Evolutionary conservation across 139 green algal genomes (phyloP).

Genomic region (Gonium pectorale): DNA sequence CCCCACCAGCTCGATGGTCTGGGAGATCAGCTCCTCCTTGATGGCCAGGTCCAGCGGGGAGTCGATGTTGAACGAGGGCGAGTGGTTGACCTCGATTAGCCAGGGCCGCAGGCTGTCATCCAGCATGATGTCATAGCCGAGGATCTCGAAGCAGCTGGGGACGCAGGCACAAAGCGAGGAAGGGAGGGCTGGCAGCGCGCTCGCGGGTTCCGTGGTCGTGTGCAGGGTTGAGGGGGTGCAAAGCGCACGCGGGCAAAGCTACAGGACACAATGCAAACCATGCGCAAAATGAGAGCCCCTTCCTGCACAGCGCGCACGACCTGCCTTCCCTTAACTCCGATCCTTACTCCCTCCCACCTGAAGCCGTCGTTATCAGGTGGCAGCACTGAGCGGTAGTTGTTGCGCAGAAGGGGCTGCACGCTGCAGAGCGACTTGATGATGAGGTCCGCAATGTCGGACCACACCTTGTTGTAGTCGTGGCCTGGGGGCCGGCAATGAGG

Average conservation of each 20-base stretch:
- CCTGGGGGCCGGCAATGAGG: too few relatives aligned
- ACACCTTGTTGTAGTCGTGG: slow-evolving; percentile 64
- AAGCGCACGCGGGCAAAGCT: too few relatives aligned
- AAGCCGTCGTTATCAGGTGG: slow-evolving; percentile 68
- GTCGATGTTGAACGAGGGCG: slow-evolving; percentile 81
- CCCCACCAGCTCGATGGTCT: slow-evolving; percentile 54
- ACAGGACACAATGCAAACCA: too few relatives aligned
- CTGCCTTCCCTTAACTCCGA: too few relatives aligned
- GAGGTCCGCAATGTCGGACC: slow-evolving; percentile 68
- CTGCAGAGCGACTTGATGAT: slow-evolving; percentile 76
- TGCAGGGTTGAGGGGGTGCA: too few relatives aligned
- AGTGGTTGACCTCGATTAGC: slow-evolving; percentile 92
- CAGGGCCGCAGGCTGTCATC: slow-evolving; percentile 78
- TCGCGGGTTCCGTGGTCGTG: too few relatives aligned
- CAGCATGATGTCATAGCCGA: slow-evolving; percentile 77
- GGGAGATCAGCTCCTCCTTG: slow-evolving; percentile 66
- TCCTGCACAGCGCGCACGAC: too few relatives aligned
- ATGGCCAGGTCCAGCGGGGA: slow-evolving; percentile 73
- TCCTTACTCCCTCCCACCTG: not conserved
- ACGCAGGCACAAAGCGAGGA: not conserved
- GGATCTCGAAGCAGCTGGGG: slow-evolving; percentile 84
- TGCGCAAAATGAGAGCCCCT: too few relatives aligned
- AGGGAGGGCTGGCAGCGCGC: not conserved
- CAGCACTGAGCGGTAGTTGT: slow-evolving; percentile 78
- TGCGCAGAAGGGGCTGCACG: slow-evolving; percentile 78